These are phyloP conservation scores for Ascochyta clinopodiicola DNA, from an alignment of 2,329 filamentous ascomycete genomes.

Conservation along the genomic window DNA sequence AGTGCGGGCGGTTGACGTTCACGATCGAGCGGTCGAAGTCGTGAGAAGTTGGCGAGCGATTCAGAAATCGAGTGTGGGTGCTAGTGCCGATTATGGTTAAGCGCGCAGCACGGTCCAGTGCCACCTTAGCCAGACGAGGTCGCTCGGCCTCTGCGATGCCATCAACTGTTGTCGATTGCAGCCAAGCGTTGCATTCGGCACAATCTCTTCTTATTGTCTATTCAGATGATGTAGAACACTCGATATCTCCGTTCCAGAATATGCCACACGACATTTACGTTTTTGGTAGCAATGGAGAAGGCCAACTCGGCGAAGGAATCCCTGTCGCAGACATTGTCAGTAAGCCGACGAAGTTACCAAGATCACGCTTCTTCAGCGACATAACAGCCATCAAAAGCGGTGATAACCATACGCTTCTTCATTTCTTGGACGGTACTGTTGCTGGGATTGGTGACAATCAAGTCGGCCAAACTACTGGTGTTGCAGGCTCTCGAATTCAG, in stretches of 20 bases:
- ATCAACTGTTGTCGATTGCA: too few relatives aligned
- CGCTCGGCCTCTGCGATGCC: too few relatives aligned
- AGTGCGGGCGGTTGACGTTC: conserved; percentile 33
- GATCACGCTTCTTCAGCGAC: conserved; percentile 3
- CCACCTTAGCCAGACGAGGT: neutral
- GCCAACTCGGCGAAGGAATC: conserved; percentile 57
- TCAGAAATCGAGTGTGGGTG: conserved; percentile 31
- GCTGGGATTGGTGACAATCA: conserved; percentile 70
- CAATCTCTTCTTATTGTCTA: too few relatives aligned
- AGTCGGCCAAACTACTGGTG: conserved; percentile 46
- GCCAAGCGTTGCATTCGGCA: too few relatives aligned
- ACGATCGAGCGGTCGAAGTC: conserved; percentile 30
- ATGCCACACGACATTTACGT: conserved; percentile 47
- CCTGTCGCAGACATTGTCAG: conserved; percentile 50
- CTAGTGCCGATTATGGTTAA: neutral
- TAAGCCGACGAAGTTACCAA: conserved; percentile 22
- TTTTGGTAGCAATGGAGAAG: conserved; percentile 61
- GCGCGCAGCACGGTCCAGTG: neutral
- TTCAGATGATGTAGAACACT: too few relatives aligned
- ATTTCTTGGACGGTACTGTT: conserved; percentile 65
- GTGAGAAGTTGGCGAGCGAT: conserved; percentile 19
- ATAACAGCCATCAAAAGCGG: conserved; percentile 63
- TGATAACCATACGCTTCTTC: conserved; percentile 84
- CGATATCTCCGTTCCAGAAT: too few relatives aligned
- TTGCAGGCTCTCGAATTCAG: neutral